Base-by-base conservation (phyloP, 23 red algal species). In the Gracilaria caudata region DNA sequence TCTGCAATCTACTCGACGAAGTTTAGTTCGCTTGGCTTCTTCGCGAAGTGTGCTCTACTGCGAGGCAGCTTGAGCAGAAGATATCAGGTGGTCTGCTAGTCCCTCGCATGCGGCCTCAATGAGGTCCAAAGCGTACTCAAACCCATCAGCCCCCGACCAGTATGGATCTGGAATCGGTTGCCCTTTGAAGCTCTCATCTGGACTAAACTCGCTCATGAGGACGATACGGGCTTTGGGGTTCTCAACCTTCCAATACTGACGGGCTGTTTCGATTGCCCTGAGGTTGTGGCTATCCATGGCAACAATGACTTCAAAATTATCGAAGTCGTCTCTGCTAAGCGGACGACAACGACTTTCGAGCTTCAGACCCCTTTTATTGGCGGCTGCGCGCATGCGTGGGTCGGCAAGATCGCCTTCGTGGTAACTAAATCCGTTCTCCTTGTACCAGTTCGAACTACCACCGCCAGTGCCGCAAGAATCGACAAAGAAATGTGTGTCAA, bases 381-480 rank as follows among this genome's bases (percentile, higher is more conserved):
- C 95, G 6, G 86, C 87, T 10, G 79, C 45, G 16, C 76, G 70
- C 87, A 94, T 94, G 23, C 92, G 92, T 2, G 78, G 53, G 64
- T 98, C 91, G 4, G 95, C 81, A 11, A 66, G 34, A 53, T 94
- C 90, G 23, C 95, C 95, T 41, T 89, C 82, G 74, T 98, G 95
- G 68, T 91, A 87, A 53, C 68, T 79, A 53, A 73, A 91, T 23
- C 94, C 94, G 44, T 74, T 77, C n/a, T 85, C 80, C 34, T 77
- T 53, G 51, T 80, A 91, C 95, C 95, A 98, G 71, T 98, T 77
- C 7, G 86, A 60, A 65, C 66, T 92, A 37, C 92, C 95, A 40
- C 91, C 90, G 39, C 95, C 95, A 47, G 90, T 98, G 37, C 95
- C 95, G 83, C 95, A 98, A 13, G 95, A 98, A 38, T 98, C 90